Evolutionary conservation across 2,329 filamentous ascomycete genomes (phyloP), one percentile per base, ranked within the genome.

Genomic region (Fusarium sp.): DNA sequence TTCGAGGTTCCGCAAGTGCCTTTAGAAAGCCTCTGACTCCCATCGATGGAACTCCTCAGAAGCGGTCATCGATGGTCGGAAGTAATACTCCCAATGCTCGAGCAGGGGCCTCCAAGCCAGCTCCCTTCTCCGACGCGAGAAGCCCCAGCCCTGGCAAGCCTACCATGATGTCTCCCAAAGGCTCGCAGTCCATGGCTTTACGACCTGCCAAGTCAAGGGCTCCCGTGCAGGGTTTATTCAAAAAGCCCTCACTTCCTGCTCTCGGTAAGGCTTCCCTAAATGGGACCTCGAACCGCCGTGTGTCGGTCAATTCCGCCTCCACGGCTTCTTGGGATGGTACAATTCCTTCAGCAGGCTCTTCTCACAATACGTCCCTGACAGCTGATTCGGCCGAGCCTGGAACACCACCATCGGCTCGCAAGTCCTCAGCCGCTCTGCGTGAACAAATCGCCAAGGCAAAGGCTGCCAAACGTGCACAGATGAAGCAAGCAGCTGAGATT

Each of bases 381-480:
- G 68, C 59, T 8, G 53, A 67, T 11, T 64, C 70, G 3, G 38
- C 62, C 2, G 74, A 76, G 20, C 68, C 73, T 16, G 59, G 74
- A 26, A 64, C 73, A 12, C 75, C 75, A 1, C 66, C 77, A 11
- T 77, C 81, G 1, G 79, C 75, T 59, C 81, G 83, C 42, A 96
- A 93, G 76, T 95, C 95, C 0, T 98, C 95, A 1, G 86, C 89
- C 22, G 91, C 95, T 2, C 83, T 99, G 20, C 90, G 96, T 38
- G 94, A 98, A 57, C 95, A 96, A 60, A 98, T 98, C 71, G 94
- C 95, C 41, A 95, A 95, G 76, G 95, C 96, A 2, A 97, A 95
- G 79, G 95, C 95, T 6, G 93, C 94, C 6, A 92, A 90, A 63
- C 89, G 90, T 70, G 91, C 89, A 16, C 83, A 84, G 7, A 78